Evolutionary conservation across 306 rosid genomes (phyloP).

Genomic region (Mimosa bimucronata): DNA sequence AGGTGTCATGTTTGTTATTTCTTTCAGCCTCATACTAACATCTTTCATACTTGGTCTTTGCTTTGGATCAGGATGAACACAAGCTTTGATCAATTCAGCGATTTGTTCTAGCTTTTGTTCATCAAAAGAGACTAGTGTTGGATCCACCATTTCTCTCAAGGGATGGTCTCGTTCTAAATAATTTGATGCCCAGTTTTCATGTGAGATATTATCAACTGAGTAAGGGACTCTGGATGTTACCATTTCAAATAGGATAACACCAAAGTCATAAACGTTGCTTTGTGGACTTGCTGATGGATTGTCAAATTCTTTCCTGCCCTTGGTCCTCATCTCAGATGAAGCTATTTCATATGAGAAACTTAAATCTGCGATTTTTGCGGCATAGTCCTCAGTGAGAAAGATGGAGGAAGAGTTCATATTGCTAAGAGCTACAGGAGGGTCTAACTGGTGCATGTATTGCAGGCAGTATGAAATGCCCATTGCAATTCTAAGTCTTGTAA

Average conservation of each 20-base stretch:
- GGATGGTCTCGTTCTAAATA: constrained; percentile 56
- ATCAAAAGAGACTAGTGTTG: constrained; percentile 63
- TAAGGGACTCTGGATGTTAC: constrained; percentile 78
- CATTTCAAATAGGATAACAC: constrained; percentile 77
- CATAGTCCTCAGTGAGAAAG: constrained; percentile 81
- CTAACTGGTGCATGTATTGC: constrained; percentile 76
- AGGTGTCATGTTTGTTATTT: constrained; percentile 73
- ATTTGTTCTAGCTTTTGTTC: constrained; percentile 67
- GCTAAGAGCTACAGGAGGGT: constrained; percentile 64
- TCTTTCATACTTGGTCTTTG: constrained; percentile 70
- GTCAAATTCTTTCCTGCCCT: constrained; percentile 38
- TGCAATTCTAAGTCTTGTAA: constrained; percentile 72
- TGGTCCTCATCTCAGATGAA: constrained; percentile 40
- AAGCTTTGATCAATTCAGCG: constrained; percentile 56
- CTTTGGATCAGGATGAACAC: constrained; percentile 54
- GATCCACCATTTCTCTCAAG: constrained; percentile 67
- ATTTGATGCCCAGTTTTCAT: constrained; percentile 72
- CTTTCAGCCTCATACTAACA: constrained; percentile 63
- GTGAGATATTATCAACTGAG: constrained; percentile 51
- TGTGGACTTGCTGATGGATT: constrained; percentile 37
- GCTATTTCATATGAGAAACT: constrained; percentile 61
- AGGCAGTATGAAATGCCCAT: constrained; percentile 90
- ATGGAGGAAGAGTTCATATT: constrained; percentile 67
- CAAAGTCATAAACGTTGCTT: constrained; percentile 78
- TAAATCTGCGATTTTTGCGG: constrained; percentile 72